phyloP scores from a whole-genome alignment of 31 red algal species.

The Endocladia muricata region DNA sequence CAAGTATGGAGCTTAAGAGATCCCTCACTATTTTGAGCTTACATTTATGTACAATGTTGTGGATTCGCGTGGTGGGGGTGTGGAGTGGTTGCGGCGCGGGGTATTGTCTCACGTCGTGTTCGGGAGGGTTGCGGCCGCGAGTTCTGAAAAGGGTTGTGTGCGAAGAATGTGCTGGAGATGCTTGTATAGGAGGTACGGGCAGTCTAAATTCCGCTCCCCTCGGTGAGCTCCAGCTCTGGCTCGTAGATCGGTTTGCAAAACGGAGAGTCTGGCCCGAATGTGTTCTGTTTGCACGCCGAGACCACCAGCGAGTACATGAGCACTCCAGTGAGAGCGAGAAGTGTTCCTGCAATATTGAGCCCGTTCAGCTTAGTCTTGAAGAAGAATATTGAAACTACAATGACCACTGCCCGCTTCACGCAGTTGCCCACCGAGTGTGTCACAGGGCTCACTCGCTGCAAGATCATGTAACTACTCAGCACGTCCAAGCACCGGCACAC shows the following conservation, averaged over 20 bases:
- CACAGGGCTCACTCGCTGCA: constrained; percentile 77
- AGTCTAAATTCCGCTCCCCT: constrained; percentile 53
- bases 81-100: too few relatives aligned
- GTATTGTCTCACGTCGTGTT: too few relatives aligned
- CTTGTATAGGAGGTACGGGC: too few relatives aligned
- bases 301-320: constrained; percentile 86
- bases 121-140: constrained; percentile 6
- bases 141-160: too few relatives aligned
- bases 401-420: constrained; percentile 77
- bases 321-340: constrained; percentile 79
- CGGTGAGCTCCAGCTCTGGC: constrained; percentile 52
- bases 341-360: constrained; percentile 68
- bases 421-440: constrained; percentile 92
- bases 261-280: constrained; percentile 57
- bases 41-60: too few relatives aligned
- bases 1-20: constrained; percentile 22
- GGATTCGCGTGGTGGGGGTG: too few relatives aligned
- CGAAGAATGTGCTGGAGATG: too few relatives aligned
- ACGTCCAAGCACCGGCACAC: constrained; percentile 82
- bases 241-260: constrained; percentile 75
- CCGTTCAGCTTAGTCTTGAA: constrained; percentile 77
- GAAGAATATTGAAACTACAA: constrained; percentile 54
- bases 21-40: too few relatives aligned
- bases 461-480: constrained; percentile 75
- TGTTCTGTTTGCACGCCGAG: constrained; percentile 77